Evolutionary conservation across 2,329 filamentous ascomycete genomes (phyloP).

Genomic region (Pyricularia pennisetigena): DNA sequence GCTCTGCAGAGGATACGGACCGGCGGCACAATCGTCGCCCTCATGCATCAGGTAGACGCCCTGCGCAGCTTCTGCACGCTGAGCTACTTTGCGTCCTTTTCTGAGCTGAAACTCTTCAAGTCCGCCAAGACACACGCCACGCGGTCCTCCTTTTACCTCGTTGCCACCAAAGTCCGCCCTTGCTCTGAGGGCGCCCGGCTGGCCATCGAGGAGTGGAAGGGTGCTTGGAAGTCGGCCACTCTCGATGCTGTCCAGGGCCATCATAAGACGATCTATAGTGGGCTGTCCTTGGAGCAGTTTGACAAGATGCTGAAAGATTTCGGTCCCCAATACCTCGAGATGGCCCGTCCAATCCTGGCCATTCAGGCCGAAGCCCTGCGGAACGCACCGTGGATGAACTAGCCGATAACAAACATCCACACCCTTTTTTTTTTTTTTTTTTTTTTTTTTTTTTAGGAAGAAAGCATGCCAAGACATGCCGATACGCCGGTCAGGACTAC

Average conservation of each 20-base stretch:
- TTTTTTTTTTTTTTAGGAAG: too few relatives aligned
- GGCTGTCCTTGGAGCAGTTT: constrained; percentile 8
- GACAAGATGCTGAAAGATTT: constrained; percentile 23
- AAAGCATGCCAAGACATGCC: background rate
- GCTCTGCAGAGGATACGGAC: constrained; percentile 31
- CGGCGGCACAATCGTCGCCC: constrained; percentile 39
- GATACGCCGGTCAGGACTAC: background rate
- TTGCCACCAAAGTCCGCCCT: constrained; percentile 31
- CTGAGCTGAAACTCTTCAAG: constrained; percentile 33
- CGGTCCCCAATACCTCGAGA: constrained; percentile 19
- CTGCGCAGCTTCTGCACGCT: constrained; percentile 13
- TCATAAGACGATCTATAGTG: constrained; percentile 5
- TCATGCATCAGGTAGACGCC: constrained; percentile 37
- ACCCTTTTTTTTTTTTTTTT: too few relatives aligned
- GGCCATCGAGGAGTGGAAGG: constrained; percentile 29
- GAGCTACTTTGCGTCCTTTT: constrained; percentile 23
- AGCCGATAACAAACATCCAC: background rate
- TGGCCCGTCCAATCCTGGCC: constrained; percentile 23
- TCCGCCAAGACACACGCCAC: constrained; percentile 26
- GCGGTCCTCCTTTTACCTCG: constrained; percentile 41
- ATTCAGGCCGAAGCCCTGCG: constrained; percentile 20
- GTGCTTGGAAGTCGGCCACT: constrained; percentile 27
- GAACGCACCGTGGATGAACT: constrained; percentile 3
- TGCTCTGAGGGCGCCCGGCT: constrained; percentile 17
- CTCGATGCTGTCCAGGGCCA: constrained; percentile 20